Percentiles rank a stretch among this genome's conserved stretches.
Evolutionary conservation across 441 rosid genomes (phyloP).

Genomic region (Erysimum pusillum): DNA sequence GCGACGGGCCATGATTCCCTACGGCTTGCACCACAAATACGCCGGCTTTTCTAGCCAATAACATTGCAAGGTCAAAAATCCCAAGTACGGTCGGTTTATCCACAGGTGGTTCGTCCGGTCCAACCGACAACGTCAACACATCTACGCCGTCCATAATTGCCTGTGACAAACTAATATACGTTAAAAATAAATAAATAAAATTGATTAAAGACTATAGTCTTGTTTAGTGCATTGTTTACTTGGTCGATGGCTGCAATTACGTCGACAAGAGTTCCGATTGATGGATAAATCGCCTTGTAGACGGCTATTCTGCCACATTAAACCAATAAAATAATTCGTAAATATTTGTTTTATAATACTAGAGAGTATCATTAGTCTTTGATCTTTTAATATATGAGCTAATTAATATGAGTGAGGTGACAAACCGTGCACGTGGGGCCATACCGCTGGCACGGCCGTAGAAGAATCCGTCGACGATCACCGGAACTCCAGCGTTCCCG

Average conservation of each 20-base stretch:
- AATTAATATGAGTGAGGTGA: conserved; percentile 16
- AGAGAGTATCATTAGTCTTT: not conserved
- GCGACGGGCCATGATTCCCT: conserved; percentile 66
- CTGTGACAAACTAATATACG: conserved; percentile 37
- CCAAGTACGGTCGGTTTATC: conserved; percentile 59
- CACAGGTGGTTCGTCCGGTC: conserved; percentile 65
- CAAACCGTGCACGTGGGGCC: conserved; percentile 76
- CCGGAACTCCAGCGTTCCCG: conserved; percentile 72
- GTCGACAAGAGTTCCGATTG: conserved; percentile 66
- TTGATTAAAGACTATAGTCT: not conserved
- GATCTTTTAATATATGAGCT: not conserved
- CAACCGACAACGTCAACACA: conserved; percentile 60
- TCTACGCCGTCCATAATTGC: conserved; percentile 72
- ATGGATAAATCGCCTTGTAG: conserved; percentile 69
- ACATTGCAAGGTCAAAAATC: conserved; percentile 59
- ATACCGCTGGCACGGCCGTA: conserved; percentile 75
- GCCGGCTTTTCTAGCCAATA: conserved; percentile 67
- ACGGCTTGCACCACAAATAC: conserved; percentile 76
- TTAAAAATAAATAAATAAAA: not conserved
- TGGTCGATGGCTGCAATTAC: conserved; percentile 79
- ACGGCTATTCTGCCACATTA: conserved; percentile 61
- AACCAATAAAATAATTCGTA: not conserved
- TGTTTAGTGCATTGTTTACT: conserved; percentile 44
- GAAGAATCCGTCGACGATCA: conserved; percentile 59
- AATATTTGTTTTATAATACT: not conserved